Base-by-base conservation (phyloP, 1,284 basidiomycete genomes). In the Pisolithus thermaeus region DNA sequence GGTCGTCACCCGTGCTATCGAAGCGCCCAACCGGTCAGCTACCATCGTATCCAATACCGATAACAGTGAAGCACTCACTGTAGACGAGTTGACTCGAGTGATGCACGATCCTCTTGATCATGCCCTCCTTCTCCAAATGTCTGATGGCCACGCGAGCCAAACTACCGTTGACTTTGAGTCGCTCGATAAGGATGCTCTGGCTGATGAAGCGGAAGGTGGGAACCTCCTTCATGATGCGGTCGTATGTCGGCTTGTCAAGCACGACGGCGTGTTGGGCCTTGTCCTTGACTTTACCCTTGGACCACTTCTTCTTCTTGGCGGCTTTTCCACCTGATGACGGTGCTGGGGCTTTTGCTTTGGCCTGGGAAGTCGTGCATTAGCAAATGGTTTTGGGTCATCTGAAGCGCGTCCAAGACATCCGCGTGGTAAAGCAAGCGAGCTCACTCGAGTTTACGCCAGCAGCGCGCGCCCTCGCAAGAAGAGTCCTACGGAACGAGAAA, bases 251-350 rank as follows among this genome's bases (percentile, higher is more conserved):
- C 80, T 96, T 93, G 81, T 97, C 93, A 68, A 97, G 86, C 64
- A 87, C 79, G 72, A 98, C 95, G 67, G 90, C 84, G 81, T 96
- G 92, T 70, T 88, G 86, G 67, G 91, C 92, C 87, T 97, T 97
- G 79, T 97, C 94, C 87, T 97, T 97, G 73, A 97, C 94, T 78
- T 97, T 97, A 73, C 95, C 95, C 84, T 98, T 98, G 63, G 94
- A 97, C 95, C 95, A 98, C 84, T 98, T 98, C 89, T 98, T 98
- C 84, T 98, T 98, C 84, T 97, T 97, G 59, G 87, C 86, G 65
- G 86, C 73, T 72, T 91, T 91, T 65, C 88, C 86, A 59, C 85
- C 84, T 55, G 81, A 75, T 48, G 83, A 81, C 52, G 83, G 73
- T 57, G 84, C 65, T 60, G 87, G 73, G 64, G 81, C 71, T 67